phyloP scores from a whole-genome alignment of 1,284 basidiomycete genomes.

The Microbotryum scabiosae region DNA sequence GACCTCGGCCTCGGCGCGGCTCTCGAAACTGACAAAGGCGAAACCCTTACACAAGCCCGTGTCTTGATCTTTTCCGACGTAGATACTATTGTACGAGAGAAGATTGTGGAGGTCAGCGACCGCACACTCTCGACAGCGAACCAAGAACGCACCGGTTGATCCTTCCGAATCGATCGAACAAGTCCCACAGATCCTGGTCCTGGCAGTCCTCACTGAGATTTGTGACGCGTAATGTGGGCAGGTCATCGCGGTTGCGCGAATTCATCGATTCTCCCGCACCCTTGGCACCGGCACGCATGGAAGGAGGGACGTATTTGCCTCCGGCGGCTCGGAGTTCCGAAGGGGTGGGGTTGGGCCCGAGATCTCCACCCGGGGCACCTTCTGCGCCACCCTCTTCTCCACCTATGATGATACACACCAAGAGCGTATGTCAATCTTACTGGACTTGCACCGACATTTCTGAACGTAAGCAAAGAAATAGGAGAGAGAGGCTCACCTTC shows the following conservation, averaged over 20 bases:
- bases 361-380: slow-evolving; percentile 24
- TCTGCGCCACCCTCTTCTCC: slow-evolving; percentile 8
- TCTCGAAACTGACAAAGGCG: slow-evolving; percentile 85
- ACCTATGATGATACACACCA: background rate
- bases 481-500: slow-evolving; percentile 29
- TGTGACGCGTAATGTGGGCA: slow-evolving; percentile 93
- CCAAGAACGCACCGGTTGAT: slow-evolving; percentile 62
- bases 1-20: slow-evolving; percentile 64
- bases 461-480: background rate
- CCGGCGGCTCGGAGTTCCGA: slow-evolving; percentile 40
- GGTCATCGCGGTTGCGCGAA: slow-evolving; percentile 66
- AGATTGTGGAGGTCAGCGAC: too few relatives aligned
- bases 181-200: slow-evolving; percentile 85
- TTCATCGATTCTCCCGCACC: slow-evolving; percentile 77
- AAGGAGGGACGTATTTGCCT: slow-evolving; percentile 89
- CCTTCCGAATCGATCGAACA: slow-evolving; percentile 55
- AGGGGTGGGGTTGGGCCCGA: slow-evolving; percentile 37
- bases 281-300: slow-evolving; percentile 61
- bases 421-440: too few relatives aligned
- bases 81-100: slow-evolving; percentile 55
- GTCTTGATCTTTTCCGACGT: slow-evolving; percentile 90
- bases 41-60: slow-evolving; percentile 94
- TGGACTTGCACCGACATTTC: background rate
- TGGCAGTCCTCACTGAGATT: slow-evolving; percentile 93
- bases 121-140: background rate